Percentiles rank a stretch among this genome's conserved stretches.
Conservation (phyloP, 2,329 filamentous ascomycete species). For the Fusarium paranaense region DNA sequence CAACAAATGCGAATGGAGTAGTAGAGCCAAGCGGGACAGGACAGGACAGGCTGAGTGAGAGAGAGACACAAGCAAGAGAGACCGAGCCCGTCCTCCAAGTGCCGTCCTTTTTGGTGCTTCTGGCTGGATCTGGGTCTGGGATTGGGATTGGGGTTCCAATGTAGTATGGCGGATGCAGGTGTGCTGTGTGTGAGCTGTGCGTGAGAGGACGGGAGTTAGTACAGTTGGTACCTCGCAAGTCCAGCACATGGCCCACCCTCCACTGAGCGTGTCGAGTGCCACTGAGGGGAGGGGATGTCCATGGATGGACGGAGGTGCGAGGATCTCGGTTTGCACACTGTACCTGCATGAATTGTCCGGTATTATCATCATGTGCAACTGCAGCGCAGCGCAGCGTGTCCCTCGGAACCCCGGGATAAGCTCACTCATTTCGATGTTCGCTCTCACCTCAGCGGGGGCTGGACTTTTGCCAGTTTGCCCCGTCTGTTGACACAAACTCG, state of each 20-base stretch:
- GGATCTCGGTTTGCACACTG: constrained; percentile 6
- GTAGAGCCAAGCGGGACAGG: constrained; percentile 18
- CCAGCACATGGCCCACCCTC: background rate
- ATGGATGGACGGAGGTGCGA: background rate
- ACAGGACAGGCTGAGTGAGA: constrained; percentile 28
- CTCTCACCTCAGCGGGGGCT: constrained; percentile 27
- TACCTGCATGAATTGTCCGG: constrained; percentile 2
- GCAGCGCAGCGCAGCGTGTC: background rate
- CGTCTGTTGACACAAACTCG: background rate
- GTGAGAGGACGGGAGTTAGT: constrained; percentile 28
- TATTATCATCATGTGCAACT: background rate
- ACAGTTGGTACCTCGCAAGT: constrained; percentile 17
- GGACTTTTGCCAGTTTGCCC: background rate
- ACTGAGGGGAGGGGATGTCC: background rate
- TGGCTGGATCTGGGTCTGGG: constrained; percentile 37
- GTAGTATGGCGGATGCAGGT: constrained; percentile 34
- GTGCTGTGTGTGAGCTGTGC: constrained; percentile 28
- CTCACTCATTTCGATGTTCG: constrained; percentile 14
- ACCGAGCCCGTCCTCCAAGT: constrained; percentile 15
- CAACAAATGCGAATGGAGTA: constrained; percentile 37
- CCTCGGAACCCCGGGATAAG: constrained; percentile 13
- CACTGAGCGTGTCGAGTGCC: background rate
- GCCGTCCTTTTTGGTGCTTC: constrained; percentile 37
- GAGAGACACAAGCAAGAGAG: constrained; percentile 25
- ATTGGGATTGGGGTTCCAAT: constrained; percentile 22